Base-by-base conservation (phyloP, 1,284 basidiomycete genomes). In the Thelephora terrestris region DNA sequence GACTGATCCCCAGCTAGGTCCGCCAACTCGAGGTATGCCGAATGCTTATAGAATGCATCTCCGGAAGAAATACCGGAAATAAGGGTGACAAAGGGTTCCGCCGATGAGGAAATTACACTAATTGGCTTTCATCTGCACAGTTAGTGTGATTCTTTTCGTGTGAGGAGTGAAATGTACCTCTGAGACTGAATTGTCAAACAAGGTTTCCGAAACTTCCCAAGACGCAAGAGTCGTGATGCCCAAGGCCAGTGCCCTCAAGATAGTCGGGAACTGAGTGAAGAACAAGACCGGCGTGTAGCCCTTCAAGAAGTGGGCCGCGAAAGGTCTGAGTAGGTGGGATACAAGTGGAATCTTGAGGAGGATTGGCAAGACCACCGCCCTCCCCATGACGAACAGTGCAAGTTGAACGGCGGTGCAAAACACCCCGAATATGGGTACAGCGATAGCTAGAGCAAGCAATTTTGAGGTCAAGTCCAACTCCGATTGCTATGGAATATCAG, bases 141-240 rank as follows among this genome's bases (percentile, higher is more conserved):
- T 16, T 16, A 18, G 14, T 14, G 27, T 25, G n/a, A 16, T 18
- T 1, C 20, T 35, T 32, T 29, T 27, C 23, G 48, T 43, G 39
- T 7, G 20, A 43, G 39, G 34, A 17, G 24, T 20, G 23, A 21
- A n/a, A 49, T 62, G 17, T 53, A 74, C 74, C 64, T 77, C 68
- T 5, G 75, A 62, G 51, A 76, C 67, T 52, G 67, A 67, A 29
- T 66, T 52, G 48, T 83, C 80, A 52, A 85, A 83, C 10, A 81
- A 51, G 1, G 63, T 64, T 46, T 82, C 78, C 0, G 78, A 66
- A 9, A 75, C 67, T 55, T 85, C 83, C 83, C 82, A 84, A 7
- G 67, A 67, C 4, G 68, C 61, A 2, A 76, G 53, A 5, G 74
- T 83, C 7, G 68, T 68, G 32, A 75, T 57, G 2, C 69, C 74